Evolutionary conservation across 805 yeast genomes (phyloP), one percentile per base, ranked within the genome.

Genomic region (Hanseniaspora pseudoguilliermondii): DNA sequence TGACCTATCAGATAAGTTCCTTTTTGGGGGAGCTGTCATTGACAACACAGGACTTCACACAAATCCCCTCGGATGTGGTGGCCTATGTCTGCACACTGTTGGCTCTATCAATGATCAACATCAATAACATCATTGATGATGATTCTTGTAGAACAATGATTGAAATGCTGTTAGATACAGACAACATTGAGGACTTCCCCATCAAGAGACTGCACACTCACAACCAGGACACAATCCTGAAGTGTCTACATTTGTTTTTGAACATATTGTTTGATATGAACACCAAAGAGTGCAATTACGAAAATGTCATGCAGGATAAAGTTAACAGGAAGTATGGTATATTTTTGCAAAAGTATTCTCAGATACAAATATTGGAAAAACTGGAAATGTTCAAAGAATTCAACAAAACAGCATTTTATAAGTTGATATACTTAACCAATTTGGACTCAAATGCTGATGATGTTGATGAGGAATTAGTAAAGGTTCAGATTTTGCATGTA

Each of bases 11-110:
- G 6, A 66, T 79, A 18, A 70, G 77, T 2, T 68, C 80, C 44
- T 79, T 79, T 60, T 71, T 81, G 41, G 75, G 81, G 60, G 83
- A 80, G 62, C 63, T 79, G 25, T 69, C 82, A 0, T 61, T 78
- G 32, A 79, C 79, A 60, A 76, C 78, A 54, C 71, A 76, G 55
- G 72, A 68, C 57, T 78, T 75, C 59, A 60, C 80, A 58, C 67
- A 72, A 9, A 69, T 75, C 50, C 72, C 77, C 11, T 62, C 77
- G 0, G 74, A 81, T 1, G 64, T 77, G 23, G 71, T 77, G 27
- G 72, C 83, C 1, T 64, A 75, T 23, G 68, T 81, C 2, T 78
- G 80, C 34, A 73, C 76, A 58, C 62, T 79, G 54, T 58, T 80
- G 57, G 81, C 84, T 13, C n/a, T 29, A 11, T 34, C 25, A n/a